Evolutionary conservation across 108 stramenopile species (phyloP).

Genomic region (Thalassiosira profunda): DNA sequence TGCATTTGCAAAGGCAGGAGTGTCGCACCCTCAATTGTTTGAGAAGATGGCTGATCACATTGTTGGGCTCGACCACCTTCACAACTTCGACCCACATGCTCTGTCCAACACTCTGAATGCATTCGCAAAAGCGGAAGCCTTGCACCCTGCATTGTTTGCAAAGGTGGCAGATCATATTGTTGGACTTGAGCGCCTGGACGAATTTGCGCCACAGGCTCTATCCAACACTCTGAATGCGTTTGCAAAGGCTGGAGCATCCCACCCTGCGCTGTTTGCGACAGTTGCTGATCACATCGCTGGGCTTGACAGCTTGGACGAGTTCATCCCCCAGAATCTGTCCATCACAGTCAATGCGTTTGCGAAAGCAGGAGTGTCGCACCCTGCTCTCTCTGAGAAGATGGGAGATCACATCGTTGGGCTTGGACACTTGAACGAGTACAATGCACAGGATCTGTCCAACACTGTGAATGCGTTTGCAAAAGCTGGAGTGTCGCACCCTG

Average conservation of each 20-base stretch:
- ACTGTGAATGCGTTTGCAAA: conserved; percentile 79
- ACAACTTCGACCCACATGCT: conserved; percentile 81
- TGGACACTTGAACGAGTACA: conserved; percentile 64
- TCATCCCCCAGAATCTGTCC: conserved; percentile 76
- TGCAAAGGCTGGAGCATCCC: conserved; percentile 75
- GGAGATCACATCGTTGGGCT: too few relatives aligned
- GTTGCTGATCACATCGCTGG: conserved; percentile 63
- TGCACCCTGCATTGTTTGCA: conserved; percentile 77
- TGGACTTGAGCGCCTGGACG: too few relatives aligned
- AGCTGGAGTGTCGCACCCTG: conserved; percentile 77
- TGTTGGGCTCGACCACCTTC: too few relatives aligned
- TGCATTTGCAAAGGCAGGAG: conserved; percentile 76
- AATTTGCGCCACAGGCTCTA: conserved; percentile 78
- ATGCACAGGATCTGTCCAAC: conserved; percentile 77
- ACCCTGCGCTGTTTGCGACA: conserved; percentile 70
- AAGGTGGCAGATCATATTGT: conserved; percentile 69
- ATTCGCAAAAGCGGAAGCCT: conserved; percentile 66
- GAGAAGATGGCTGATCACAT: conserved; percentile 67
- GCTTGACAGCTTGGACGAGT: conserved; percentile 54
- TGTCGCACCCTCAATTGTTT: conserved; percentile 79
- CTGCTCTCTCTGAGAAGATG: too few relatives aligned
- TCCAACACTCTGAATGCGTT: conserved; percentile 71
- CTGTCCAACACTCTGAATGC: conserved; percentile 63
- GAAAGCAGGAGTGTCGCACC: too few relatives aligned
- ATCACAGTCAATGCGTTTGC: conserved; percentile 64